These are phyloP conservation scores for Rhynchospora breviuscula DNA, from an alignment of 176 grass and related monocot species.

Conservation along the genomic window DNA sequence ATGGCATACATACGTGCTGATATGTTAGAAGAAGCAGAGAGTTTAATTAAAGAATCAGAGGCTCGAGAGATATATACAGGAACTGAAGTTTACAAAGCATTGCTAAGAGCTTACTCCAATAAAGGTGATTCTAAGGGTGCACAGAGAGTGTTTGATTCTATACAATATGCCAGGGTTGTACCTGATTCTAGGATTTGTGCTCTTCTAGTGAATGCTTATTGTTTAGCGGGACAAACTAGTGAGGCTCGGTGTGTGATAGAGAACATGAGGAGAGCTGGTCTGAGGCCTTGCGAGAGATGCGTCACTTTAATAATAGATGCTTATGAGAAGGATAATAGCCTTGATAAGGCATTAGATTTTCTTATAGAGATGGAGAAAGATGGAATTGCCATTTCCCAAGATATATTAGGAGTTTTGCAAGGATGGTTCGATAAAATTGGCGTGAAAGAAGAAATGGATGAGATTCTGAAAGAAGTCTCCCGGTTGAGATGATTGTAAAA, in stretches of 20 bases:
- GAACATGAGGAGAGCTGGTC: constrained; percentile 48
- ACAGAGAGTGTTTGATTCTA: constrained; percentile 53
- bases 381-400: constrained; percentile 36
- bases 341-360: constrained; percentile 64
- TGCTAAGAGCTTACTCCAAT: constrained; percentile 75
- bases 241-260: constrained; percentile 44
- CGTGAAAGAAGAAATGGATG: constrained; percentile 56
- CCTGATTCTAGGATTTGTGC: constrained; percentile 61
- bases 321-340: constrained; percentile 41
- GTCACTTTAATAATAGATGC: constrained; percentile 41
- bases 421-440: constrained; percentile 65
- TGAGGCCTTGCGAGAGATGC: constrained; percentile 55
- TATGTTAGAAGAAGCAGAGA: constrained; percentile 57
- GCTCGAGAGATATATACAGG: constrained; percentile 47
- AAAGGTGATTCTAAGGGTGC: constrained; percentile 54
- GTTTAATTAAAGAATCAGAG: constrained; percentile 54
- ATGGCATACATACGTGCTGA: constrained; percentile 82
- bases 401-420: constrained; percentile 46
- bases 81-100: constrained; percentile 80
- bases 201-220: constrained; percentile 79
- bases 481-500: not conserved
- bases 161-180: constrained; percentile 65
- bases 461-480: constrained; percentile 39
- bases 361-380: constrained; percentile 66
- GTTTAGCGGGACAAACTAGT: constrained; percentile 25